Evolutionary conservation across 768 basidiomycete genomes (phyloP).

Genomic region (Boletales sp.): DNA sequence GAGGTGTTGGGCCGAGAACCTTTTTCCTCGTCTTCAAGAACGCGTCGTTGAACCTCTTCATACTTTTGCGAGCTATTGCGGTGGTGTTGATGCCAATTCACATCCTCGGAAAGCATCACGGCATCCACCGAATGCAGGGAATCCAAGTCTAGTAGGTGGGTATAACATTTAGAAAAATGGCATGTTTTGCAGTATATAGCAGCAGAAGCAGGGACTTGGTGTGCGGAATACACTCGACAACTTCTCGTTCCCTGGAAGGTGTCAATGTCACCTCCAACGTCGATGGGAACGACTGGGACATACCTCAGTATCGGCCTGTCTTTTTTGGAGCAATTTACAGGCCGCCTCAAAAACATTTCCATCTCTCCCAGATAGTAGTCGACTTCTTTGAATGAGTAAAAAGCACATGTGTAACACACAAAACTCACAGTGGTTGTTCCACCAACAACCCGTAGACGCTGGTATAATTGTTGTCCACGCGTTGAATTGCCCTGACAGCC

Average conservation of each 20-base stretch:
- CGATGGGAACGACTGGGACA: neutral
- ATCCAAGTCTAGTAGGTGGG: constrained; percentile 33
- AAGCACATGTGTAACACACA: neutral
- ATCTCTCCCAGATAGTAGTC: constrained; percentile 17
- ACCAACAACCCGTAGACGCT: constrained; percentile 11
- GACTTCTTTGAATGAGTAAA: constrained; percentile 18
- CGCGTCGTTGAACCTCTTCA: constrained; percentile 2
- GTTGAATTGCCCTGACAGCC: constrained; percentile 30
- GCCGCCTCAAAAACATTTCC: constrained; percentile 34
- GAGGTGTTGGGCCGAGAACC: constrained; percentile 34
- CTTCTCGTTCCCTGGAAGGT: constrained; percentile 12
- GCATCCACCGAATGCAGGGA: constrained; percentile 37
- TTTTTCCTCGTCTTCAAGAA: constrained; percentile 32
- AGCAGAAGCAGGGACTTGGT: constrained; percentile 12
- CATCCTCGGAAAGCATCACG: constrained; percentile 22
- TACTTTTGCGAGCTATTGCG: constrained; percentile 15
- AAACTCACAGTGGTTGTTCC: constrained; percentile 22
- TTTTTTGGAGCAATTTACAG: constrained; percentile 21
- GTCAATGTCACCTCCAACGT: neutral
- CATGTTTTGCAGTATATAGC: constrained; percentile 37
- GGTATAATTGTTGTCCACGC: constrained; percentile 7
- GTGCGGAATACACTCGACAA: constrained; percentile 20
- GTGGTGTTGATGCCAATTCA: constrained; percentile 37
- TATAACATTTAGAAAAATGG: constrained; percentile 34
- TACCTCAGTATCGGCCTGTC: constrained; percentile 14